A percentile compares a stretch with the other conserved stretches of the same genome.
Conservation (phyloP, 2,329 filamentous ascomycete species). For the Fusarium sp. region DNA sequence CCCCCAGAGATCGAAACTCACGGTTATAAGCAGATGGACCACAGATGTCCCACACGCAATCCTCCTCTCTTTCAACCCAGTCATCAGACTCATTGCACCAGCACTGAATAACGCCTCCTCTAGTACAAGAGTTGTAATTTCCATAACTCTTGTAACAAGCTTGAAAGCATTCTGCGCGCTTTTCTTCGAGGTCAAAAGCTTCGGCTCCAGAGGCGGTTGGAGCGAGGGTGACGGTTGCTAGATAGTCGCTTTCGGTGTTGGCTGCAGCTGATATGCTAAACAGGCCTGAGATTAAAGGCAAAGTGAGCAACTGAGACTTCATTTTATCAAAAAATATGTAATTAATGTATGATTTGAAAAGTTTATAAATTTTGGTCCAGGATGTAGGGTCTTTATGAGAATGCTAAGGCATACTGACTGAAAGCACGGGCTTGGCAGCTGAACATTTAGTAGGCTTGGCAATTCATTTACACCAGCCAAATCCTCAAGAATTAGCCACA, state of each 20-base stretch:
- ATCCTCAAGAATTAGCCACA: background rate
- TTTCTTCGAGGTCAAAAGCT: background rate
- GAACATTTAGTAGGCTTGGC: background rate
- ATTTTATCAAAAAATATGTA: rapidly evolving
- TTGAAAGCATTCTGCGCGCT: constrained; percentile 1
- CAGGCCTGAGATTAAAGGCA: background rate
- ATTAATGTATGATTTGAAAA: rapidly evolving
- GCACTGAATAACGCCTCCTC: background rate
- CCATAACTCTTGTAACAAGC: constrained; percentile 10
- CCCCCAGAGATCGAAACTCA: background rate
- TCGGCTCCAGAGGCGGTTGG: background rate
- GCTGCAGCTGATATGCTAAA: background rate
- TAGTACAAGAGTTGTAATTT: background rate
- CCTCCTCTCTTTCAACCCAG: constrained; percentile 15
- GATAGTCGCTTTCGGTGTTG: background rate
- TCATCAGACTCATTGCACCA: constrained; percentile 11
- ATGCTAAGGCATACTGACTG: background rate
- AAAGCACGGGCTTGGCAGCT: background rate
- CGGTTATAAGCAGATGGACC: constrained; percentile 17
- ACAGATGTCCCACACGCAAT: constrained; percentile 7
- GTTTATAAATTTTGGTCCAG: rapidly evolving
- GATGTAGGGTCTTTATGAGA: background rate
- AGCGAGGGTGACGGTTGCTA: background rate
- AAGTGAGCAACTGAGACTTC: rapidly evolving
- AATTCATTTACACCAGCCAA: background rate